Evolutionary conservation across 106 monocot genomes (phyloP).

Genomic region (Acorus gramineus): DNA sequence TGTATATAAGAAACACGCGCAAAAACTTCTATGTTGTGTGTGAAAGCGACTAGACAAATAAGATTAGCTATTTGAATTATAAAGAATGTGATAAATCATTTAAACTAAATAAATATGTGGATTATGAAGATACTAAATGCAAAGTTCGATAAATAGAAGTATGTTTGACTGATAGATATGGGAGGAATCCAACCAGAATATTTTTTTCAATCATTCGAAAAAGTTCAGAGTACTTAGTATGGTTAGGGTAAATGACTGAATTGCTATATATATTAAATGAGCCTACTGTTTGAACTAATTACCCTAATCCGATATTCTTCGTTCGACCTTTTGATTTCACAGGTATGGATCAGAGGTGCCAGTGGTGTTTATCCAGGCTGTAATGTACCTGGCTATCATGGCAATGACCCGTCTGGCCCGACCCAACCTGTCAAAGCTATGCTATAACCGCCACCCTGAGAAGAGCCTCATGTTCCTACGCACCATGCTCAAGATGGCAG

Average conservation of each 20-base stretch:
- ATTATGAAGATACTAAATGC: no score
- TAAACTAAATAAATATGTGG: no score
- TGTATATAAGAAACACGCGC: no score
- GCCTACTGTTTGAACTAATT: no score
- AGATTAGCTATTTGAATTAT: no score
- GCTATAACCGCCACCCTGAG: constrained; percentile 57
- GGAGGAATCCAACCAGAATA: neutral
- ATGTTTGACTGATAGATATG: no score
- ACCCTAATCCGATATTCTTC: no score
- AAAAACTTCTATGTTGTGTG: no score
- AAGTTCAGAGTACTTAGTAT: neutral
- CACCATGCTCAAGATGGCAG: constrained; percentile 33
- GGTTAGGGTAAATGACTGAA: neutral
- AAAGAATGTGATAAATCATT: no score
- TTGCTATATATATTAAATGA: no score
- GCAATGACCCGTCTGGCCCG: constrained; percentile 43
- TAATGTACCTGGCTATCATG: constrained; percentile 51
- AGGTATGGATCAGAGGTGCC: constrained; percentile 67
- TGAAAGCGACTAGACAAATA: no score
- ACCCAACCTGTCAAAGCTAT: constrained; percentile 55
- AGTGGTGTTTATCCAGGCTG: constrained; percentile 47
- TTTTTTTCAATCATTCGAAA: neutral
- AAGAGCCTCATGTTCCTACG: constrained; percentile 46
- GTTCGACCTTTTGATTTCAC: neutral
- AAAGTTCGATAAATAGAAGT: no score